Evolutionary conservation across 2,329 filamentous ascomycete genomes (phyloP), one percentile per base, ranked within the genome.

Genomic region (Cladosporium oxysporum): DNA sequence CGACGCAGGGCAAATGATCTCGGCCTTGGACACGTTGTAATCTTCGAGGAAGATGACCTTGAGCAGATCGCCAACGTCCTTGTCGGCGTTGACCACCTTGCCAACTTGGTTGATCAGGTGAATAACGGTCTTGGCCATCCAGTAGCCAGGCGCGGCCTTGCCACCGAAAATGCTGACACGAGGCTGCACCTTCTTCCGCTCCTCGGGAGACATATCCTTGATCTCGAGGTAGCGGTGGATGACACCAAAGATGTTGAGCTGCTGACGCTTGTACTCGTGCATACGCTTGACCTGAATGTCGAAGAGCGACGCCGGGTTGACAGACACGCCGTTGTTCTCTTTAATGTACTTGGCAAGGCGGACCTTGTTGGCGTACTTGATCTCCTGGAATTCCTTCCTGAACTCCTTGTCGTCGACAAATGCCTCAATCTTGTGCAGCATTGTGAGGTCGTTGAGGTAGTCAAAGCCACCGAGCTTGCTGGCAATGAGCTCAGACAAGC

Each of bases 21-120:
- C 95, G 3, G 95, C 95, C 84, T 99, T 99, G 87, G 93, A 97
- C 76, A 99, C 95, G 71, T 99, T 99, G 86, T 99, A 99, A 80
- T 99, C 95, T 76, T 96, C 92, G 63, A 99, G 81, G 84, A 97
- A 99, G 75, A 99, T 89, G 62, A 99, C 95, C 85, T 99, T 99
- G 76, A 99, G 86, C 33, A 96, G 84, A 75, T 98, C 94, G 35
- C 94, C 94, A 75, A 98, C 89, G 37, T 98, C 95, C 52, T 88
- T 84, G 74, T 99, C 95, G 49, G 91, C 91, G 83, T 99, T 99
- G 72, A 99, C 90, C 2, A 98, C 91, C 18, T 88, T 82, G 4
- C 92, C 93, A 29, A 98, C 95, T 68, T 89, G 90, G 82, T 97
- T 98, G 83, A 99, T 89, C 66, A 99, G 86, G 77, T 98, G 94